Base-by-base conservation (phyloP, 768 basidiomycete genomes). In the Hypholoma fasciculare region DNA sequence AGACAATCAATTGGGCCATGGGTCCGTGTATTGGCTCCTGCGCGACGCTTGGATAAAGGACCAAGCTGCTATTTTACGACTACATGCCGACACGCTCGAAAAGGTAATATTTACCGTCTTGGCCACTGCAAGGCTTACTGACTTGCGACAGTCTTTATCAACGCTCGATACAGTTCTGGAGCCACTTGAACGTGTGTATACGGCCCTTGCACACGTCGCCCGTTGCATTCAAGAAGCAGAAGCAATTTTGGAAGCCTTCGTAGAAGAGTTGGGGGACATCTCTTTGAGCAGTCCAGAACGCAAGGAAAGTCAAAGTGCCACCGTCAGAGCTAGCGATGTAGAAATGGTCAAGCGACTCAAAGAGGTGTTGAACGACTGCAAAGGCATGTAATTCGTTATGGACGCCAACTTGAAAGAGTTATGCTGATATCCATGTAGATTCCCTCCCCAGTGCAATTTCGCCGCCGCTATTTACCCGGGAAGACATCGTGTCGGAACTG, bases 251-350 rank as follows among this genome's bases (percentile, higher is more conserved):
- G 65, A 66, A 56, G 62, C 63, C 12, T 61, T 62, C 26, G 61
- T 55, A 16, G 67, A 70, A 49, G 69, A 70, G 47, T 51, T 70
- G 30, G 63, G 60, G 5, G 63, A 61, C n/a, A 63, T 67, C 6
- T 7, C 47, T 26, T 17, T 63, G 5, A 26, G 52, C 16, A 34
- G 38, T 16, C 17, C 42, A 17, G 46, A 44, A 17, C 19, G 39
- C 4, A 38, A n/a, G 19, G 13, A 39, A 19, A 46, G 23, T 17
- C 30, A 39, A 49, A 43, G 49, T 14, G 27, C 23, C 17, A 52
- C 52, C 39, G 43, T 47, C 13, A 16, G 20, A 26, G 47, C 53
- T 23, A 37, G 43, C 17, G 55, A 48, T 20, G 34, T 49, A 26
- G 61, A 62, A 37, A 52, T 54, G 23, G 58, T 64, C 14, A 19